Base-by-base conservation (phyloP, 495 filamentous ascomycete genomes). In the Penicillium ucsense region DNA sequence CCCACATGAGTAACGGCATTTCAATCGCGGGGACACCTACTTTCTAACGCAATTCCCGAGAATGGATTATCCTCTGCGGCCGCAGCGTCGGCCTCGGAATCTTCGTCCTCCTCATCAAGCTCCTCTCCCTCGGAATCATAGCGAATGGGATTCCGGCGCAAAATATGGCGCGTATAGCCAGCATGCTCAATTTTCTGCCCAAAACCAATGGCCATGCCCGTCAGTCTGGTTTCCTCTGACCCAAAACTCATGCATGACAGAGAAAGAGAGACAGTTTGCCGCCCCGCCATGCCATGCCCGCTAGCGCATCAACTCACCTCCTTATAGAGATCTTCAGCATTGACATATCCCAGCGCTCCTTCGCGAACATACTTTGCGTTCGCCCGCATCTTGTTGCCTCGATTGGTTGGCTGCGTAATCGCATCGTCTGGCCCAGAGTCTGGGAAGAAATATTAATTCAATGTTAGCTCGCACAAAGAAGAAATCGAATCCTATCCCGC, bases 61-160 rank as follows among this genome's bases (percentile, higher is more conserved):
- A 94, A 95, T 10, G 89, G 88, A 56, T 95, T 85, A 41, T 85
- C 81, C 54, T 90, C 88, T 39, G 83, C 80, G 5, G 78, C 83
- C 12, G 80, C 74, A 10, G 79, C 76, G 49, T 86, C 74, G 9
- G 80, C 84, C 59, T 86, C 82, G 49, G 87, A 85, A 56, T 91
- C 87, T 56, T 86, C 82, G 43, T 88, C 84, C 38, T 88, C 76
- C 8, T 73, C 70, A 27, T 78, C 83, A 28, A 94, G 69, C 53
- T 92, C 85, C 52, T 89, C 86, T 38, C 90, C 89, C 53, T 95
- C 85, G 7, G 88, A 86, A 62, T 96, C 89, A 55, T 88, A 80
- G 52, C 80, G 76, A 46, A 70, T 66, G 1, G 81, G 81, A 46
- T 95, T 95, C 29, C 73, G 79, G 58, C 79, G 78, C 49, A 97